Evolutionary conservation across 148 eudicot species (phyloP), one percentile per base, ranked within the genome.

Genomic region (Chenopodium quinoa): DNA sequence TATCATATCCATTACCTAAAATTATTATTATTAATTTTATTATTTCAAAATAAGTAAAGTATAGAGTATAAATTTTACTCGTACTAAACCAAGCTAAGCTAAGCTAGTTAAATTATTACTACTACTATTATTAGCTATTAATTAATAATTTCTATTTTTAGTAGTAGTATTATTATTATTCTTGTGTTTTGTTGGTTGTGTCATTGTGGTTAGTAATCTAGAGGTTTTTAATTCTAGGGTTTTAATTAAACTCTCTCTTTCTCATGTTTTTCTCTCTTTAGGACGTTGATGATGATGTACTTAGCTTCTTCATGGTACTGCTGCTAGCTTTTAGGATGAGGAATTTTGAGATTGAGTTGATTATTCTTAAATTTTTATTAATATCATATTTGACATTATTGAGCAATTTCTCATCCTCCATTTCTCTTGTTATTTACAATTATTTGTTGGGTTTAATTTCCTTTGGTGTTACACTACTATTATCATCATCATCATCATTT

Each of bases 181-280:
- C 25, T 23, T 66, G 67, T 44, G 19, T 34, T 71, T 79, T 32
- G 19, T 63, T 44, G 58, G 85, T 74, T 78, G 78, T 47, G 19
- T 17, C 12, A 66, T 76, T 58, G 83, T 80, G 74, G 54, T 56
- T 31, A 65, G 72, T 78, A 73, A 64, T 62, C 5, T 70, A 70
- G 73, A 44, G 52, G 3, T 25, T 25, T 78, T 52, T 19, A n/a
- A 7, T 78, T 44, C 76, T 84, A 84, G 86, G 86, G 83, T 80
- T 84, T 84, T 56, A 16, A 16, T 48, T 44, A 48, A 75, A 56
- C 25, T 52, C 44, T 56, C 16, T 63, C 37, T 71, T 22, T 68
- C 23, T 4, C 19, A 19, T 69, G 31, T 70, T 5, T 46, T 9
- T 19, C 16, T 67, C 65, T 37, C 9, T 14, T 13, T 70, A 76